Evolutionary conservation across 176 grass and related monocot genomes (phyloP).

Genomic region (Musa acuminata): DNA sequence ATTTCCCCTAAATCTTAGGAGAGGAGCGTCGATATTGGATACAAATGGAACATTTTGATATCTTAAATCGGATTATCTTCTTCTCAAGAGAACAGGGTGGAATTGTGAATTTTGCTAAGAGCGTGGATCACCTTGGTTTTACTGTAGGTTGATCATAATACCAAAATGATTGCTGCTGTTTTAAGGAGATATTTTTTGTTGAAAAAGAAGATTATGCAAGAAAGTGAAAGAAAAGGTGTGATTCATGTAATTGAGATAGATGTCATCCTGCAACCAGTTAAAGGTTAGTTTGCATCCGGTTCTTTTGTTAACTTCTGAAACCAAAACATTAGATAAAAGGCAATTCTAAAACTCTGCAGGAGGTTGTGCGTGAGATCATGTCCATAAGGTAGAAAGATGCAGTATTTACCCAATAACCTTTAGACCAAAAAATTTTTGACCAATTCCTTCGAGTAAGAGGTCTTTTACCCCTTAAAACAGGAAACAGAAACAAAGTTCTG

Average conservation of each 20-base stretch:
- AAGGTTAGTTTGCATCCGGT: neutral
- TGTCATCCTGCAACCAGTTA: neutral
- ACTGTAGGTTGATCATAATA: no score
- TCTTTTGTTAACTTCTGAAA: neutral
- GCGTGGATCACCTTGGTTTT: no score
- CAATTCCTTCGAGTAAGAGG: no score
- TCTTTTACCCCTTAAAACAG: no score
- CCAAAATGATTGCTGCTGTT: no score
- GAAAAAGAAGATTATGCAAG: neutral
- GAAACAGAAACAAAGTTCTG: neutral
- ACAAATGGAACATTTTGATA: no score
- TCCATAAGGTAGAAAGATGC: conserved; percentile 1
- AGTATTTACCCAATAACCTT: neutral
- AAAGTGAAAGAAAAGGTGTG: neutral
- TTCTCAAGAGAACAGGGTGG: no score
- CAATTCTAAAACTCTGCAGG: neutral
- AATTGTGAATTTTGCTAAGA: no score
- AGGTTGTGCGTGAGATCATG: neutral
- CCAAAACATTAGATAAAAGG: neutral
- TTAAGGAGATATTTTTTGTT: neutral
- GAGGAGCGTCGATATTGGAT: neutral
- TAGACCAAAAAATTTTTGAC: neutral
- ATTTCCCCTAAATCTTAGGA: neutral
- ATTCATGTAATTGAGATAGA: neutral
- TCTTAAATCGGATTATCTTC: no score